Evolutionary conservation across 1,139 yeast species (phyloP).

Genomic region (Geotrichum aggregatum): DNA sequence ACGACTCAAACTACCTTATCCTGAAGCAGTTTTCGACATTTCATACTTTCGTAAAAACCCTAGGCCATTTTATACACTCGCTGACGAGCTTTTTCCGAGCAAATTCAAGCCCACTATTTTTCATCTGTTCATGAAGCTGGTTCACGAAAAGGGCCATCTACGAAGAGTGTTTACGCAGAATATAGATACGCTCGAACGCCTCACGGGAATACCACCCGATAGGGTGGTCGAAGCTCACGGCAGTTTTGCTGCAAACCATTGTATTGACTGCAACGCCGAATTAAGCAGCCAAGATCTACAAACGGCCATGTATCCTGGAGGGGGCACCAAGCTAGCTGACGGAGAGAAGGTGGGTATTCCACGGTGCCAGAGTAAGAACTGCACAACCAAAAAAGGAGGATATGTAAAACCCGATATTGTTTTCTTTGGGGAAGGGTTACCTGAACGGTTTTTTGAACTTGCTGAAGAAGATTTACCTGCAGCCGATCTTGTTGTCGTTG

Average conservation of each 20-base stretch:
- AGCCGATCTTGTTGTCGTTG: slow-evolving; percentile 70
- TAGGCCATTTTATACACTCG: slow-evolving; percentile 76
- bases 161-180: slow-evolving; percentile 83
- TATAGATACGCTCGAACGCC: slow-evolving; percentile 83
- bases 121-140: slow-evolving; percentile 63
- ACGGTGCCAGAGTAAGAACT: slow-evolving; percentile 46
- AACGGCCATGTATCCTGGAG: slow-evolving; percentile 39
- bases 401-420: slow-evolving; percentile 89
- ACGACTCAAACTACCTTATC: slow-evolving; percentile 72
- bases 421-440: slow-evolving; percentile 86
- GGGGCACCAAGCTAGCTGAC: neutral
- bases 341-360: slow-evolving; percentile 45
- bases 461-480: slow-evolving; percentile 51
- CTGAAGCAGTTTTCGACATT: slow-evolving; percentile 93
- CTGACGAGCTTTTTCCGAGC: slow-evolving; percentile 84
- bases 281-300: slow-evolving; percentile 53
- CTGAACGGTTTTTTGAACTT: slow-evolving; percentile 53
- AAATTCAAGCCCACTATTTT: slow-evolving; percentile 77
- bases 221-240: slow-evolving; percentile 89
- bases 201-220: slow-evolving; percentile 68
- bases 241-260: slow-evolving; percentile 78
- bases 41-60: slow-evolving; percentile 73
- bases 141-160: slow-evolving; percentile 60
- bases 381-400: slow-evolving; percentile 44
- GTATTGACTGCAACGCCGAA: slow-evolving; percentile 64